phyloP scores from a whole-genome alignment of 192 early-diverging fungal species.

The Backusella tuberculispora region DNA sequence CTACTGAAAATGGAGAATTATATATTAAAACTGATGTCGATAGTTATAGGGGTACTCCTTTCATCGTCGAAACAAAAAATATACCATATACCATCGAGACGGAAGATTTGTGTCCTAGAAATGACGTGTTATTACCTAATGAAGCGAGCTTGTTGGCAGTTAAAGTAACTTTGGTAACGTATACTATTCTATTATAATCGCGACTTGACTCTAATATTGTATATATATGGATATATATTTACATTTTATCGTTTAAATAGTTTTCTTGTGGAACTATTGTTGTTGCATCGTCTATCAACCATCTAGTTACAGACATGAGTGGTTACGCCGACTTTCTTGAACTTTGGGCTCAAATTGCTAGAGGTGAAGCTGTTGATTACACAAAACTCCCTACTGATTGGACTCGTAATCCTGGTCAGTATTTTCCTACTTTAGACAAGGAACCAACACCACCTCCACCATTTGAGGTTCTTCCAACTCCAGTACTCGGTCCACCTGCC shows the following conservation, averaged over 20 bases:
- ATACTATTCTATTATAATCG: background rate
- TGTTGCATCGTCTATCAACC: background rate
- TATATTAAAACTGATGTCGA: background rate
- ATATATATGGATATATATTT: background rate
- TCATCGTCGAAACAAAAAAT: background rate
- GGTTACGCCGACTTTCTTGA: conserved; percentile 32
- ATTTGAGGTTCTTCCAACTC: conserved; percentile 20
- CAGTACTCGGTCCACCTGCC: background rate
- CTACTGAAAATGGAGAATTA: conserved; percentile 30
- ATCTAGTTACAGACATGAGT: background rate
- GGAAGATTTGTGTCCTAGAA: background rate
- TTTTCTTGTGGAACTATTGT: conserved; percentile 6
- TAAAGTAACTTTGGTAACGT: background rate
- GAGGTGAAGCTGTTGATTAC: conserved; percentile 41
- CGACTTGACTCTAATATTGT: background rate
- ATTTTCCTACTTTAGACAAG: conserved; percentile 30
- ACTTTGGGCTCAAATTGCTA: conserved; percentile 38
- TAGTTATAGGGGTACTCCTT: background rate
- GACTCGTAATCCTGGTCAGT: conserved; percentile 40
- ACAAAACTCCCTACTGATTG: conserved; percentile 44
- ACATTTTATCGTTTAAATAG: background rate
- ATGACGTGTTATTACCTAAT: background rate
- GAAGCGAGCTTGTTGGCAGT: background rate
- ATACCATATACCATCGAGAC: background rate
- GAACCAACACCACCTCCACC: conserved; percentile 30